Conservation (phyloP, 2,329 filamentous ascomycete genomes). For the Talaromyces islandicus region DNA sequence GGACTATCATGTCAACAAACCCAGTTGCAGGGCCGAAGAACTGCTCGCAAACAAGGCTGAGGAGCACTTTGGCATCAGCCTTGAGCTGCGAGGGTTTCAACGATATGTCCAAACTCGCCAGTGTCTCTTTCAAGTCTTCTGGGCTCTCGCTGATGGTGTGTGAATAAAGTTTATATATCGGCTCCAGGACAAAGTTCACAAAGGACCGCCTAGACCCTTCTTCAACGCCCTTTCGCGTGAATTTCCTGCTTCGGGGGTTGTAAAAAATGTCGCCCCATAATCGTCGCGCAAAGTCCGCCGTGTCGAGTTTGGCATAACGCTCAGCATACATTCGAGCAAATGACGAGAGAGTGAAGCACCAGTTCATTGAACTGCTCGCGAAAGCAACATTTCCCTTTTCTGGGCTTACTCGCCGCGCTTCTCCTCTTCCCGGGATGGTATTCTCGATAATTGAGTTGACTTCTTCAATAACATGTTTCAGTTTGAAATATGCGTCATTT, state of each 20-base stretch:
- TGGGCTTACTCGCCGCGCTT: slow-evolving; percentile 75
- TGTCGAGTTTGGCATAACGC: slow-evolving; percentile 74
- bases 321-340: slow-evolving; percentile 97
- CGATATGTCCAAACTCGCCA: slow-evolving; percentile 72
- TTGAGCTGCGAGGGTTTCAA: slow-evolving; percentile 92
- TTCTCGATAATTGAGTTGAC: slow-evolving; percentile 95
- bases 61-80: slow-evolving; percentile 78
- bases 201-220: slow-evolving; percentile 78
- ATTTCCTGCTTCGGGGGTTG: slow-evolving; percentile 83
- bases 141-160: slow-evolving; percentile 90
- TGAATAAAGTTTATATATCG: slow-evolving; percentile 95
- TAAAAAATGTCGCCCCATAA: slow-evolving; percentile 97
- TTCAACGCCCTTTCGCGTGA: slow-evolving; percentile 81
- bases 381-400: slow-evolving; percentile 99
- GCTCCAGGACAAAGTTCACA: slow-evolving; percentile 89
- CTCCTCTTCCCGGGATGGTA: slow-evolving; percentile 73
- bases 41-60: slow-evolving; percentile 85
- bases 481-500: slow-evolving; percentile 95
- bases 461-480: slow-evolving; percentile 97
- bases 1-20: slow-evolving; percentile 91
- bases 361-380: slow-evolving; percentile 85
- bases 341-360: slow-evolving; percentile 91
- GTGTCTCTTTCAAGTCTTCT: slow-evolving; percentile 71
- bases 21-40: slow-evolving; percentile 88
- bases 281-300: slow-evolving; percentile 73